A percentile compares a stretch with the other conserved stretches of the same genome.
These are phyloP conservation scores for Pseudogymnoascus sp. DNA, from an alignment of 2,329 filamentous ascomycete genomes.

Conservation along the genomic window DNA sequence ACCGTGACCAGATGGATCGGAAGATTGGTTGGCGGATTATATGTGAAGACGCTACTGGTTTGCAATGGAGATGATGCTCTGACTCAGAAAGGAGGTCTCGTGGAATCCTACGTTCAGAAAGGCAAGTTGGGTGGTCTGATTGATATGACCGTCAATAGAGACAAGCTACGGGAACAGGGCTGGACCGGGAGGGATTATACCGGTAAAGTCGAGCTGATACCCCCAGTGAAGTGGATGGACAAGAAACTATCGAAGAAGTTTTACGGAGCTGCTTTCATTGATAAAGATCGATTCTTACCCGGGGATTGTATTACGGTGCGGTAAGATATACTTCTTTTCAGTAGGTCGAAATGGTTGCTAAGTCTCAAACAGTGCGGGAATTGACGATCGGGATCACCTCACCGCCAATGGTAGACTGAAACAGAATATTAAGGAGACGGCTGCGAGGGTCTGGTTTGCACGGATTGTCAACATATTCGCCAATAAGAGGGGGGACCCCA, in stretches of 20 bases:
- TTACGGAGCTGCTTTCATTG: background rate
- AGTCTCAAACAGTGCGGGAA: background rate
- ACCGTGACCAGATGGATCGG: conserved; percentile 7
- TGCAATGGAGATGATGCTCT: background rate
- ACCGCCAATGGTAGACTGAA: background rate
- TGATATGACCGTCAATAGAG: conserved; percentile 7
- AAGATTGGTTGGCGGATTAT: conserved; percentile 1
- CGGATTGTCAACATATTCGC: conserved; percentile 11
- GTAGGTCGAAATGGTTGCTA: background rate
- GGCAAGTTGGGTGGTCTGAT: background rate
- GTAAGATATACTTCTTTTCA: background rate
- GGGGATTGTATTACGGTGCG: background rate
- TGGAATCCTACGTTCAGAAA: background rate
- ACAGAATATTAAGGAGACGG: background rate
- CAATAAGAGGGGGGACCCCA: conserved; percentile 3
- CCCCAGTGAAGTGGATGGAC: conserved; percentile 1
- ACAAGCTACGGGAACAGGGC: conserved; percentile 2
- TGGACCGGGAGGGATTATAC: background rate
- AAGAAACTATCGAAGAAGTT: background rate
- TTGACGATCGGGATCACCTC: background rate
- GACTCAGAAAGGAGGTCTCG: background rate
- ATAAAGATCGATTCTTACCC: background rate
- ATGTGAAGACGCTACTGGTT: conserved; percentile 9
- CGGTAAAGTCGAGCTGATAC: background rate
- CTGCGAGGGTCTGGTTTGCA: conserved; percentile 10